Conservation (phyloP, 2,329 filamentous ascomycete species). For the Daldinia sp. region DNA sequence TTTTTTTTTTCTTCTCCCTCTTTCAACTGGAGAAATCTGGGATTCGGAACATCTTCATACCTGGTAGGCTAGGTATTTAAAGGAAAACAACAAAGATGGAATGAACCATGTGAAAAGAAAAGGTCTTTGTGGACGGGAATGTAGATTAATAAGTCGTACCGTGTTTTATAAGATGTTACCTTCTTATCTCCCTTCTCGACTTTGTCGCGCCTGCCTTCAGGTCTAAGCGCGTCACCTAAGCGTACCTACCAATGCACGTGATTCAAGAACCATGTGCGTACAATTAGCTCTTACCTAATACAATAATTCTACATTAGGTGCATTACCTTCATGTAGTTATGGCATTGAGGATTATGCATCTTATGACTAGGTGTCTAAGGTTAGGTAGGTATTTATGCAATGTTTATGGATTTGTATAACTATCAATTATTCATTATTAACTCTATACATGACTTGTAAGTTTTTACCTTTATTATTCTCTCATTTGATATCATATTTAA, state of each 20-base stretch:
- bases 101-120: background rate
- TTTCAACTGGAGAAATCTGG: background rate
- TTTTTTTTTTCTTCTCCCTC: background rate
- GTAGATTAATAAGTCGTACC: background rate
- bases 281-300: too few species aligned
- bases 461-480: background rate
- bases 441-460: too few species aligned
- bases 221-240: conserved; percentile 25
- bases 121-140: background rate
- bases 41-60: conserved; percentile 2
- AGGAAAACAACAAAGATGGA: background rate
- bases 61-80: too few species aligned
- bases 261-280: background rate
- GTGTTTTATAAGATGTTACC: background rate
- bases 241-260: conserved; percentile 22
- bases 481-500: background rate
- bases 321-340: background rate
- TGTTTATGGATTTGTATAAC: too few species aligned
- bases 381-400: too few species aligned
- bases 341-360: too few species aligned
- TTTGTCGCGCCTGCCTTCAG: conserved; percentile 21
- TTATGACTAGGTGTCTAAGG: too few species aligned
- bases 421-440: too few species aligned
- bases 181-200: background rate
- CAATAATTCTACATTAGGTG: background rate